phyloP scores from a whole-genome alignment of 2,329 filamentous ascomycete species.

The Fusarium continuum region DNA sequence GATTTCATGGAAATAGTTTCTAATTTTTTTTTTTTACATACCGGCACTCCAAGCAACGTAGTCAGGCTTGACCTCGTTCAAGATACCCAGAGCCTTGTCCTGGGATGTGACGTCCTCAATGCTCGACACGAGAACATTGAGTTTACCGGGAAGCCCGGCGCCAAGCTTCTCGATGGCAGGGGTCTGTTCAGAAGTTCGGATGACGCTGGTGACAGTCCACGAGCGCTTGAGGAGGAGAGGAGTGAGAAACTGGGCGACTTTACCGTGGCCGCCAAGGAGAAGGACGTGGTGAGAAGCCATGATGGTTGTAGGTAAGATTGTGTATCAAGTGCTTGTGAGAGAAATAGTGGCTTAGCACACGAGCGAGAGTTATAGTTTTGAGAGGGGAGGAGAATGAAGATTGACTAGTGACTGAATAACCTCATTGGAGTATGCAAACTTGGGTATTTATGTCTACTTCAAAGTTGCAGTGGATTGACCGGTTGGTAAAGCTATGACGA shows the following conservation, averaged over 20 bases:
- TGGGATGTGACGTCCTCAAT: constrained; percentile 75
- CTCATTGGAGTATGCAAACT: neutral
- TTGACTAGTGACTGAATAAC: neutral
- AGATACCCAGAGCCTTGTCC: constrained; percentile 67
- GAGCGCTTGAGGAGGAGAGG: constrained; percentile 77
- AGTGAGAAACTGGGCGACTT: constrained; percentile 77
- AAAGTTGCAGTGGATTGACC: neutral
- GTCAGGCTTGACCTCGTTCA: constrained; percentile 69
- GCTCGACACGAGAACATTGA: constrained; percentile 75
- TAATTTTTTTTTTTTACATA: constrained; percentile 44
- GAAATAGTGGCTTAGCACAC: too few relatives aligned
- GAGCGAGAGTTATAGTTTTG: neutral
- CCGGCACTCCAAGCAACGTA: constrained; percentile 76
- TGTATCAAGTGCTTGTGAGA: neutral
- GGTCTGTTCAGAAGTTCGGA: constrained; percentile 76
- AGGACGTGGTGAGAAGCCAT: constrained; percentile 65
- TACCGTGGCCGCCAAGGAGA: constrained; percentile 83
- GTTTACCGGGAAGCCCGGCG: constrained; percentile 65
- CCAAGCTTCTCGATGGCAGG: constrained; percentile 70
- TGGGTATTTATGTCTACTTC: constrained; percentile 8
- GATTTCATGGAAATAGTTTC: neutral
- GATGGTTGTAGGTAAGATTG: neutral
- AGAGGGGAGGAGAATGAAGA: neutral
- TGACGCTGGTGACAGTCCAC: constrained; percentile 81
- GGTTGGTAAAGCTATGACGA: constrained; percentile 27